A percentile compares a stretch with the other conserved stretches of the same genome.
Conservation (phyloP, 208 protist genomes). For the Crithidia brevicula region DNA sequence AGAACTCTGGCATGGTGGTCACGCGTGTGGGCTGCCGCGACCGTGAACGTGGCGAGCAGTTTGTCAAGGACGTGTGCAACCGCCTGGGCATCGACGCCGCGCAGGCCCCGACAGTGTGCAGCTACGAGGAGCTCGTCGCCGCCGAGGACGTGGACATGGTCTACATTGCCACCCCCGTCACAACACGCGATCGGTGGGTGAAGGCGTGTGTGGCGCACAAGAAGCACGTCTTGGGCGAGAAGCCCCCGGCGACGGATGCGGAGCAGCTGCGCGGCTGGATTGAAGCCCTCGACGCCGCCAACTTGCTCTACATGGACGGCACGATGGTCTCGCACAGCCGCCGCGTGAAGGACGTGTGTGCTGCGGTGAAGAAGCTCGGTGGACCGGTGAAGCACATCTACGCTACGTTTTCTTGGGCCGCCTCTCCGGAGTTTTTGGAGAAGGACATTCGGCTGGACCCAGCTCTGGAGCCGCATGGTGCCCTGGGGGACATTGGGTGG, state of each 20-base stretch:
- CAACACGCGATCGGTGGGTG: conserved; percentile 44
- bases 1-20: conserved; percentile 38
- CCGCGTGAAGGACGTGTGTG: conserved; percentile 36
- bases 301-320: conserved; percentile 72
- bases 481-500: conserved; percentile 66
- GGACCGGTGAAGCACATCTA: conserved; percentile 49
- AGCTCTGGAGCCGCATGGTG: conserved; percentile 51
- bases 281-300: conserved; percentile 39
- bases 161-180: conserved; percentile 54
- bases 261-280: conserved; percentile 60
- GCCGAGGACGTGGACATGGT: conserved; percentile 43
- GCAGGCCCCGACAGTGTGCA: conserved; percentile 18
- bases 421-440: conserved; percentile 32
- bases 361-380: conserved; percentile 28
- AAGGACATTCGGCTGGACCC: conserved; percentile 58
- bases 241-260: conserved; percentile 46
- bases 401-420: conserved; percentile 34
- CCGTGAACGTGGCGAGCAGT: conserved; percentile 20
- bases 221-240: conserved; percentile 74
- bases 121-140: conserved; percentile 31
- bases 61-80: conserved; percentile 40
- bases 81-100: conserved; percentile 21
- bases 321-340: conserved; percentile 60
- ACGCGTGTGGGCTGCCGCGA: conserved; percentile 60
- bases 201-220: conserved; percentile 45